Conservation (phyloP, 305 asterid genomes). For the Fraxinus ornus region DNA sequence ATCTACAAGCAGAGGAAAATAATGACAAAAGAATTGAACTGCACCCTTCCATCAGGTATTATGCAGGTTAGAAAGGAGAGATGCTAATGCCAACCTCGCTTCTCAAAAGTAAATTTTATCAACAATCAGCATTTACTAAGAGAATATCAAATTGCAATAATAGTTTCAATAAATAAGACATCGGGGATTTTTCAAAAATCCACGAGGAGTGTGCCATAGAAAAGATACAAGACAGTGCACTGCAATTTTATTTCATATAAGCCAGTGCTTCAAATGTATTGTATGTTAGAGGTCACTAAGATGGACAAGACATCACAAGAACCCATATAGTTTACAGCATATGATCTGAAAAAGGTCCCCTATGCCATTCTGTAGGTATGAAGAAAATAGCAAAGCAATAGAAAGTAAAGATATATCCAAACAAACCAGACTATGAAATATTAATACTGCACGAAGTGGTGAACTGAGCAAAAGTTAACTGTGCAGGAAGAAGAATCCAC, state of each 20-base stretch:
- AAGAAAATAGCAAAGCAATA: background rate
- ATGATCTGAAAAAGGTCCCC: background rate
- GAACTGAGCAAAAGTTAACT: background rate
- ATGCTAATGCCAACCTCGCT: background rate
- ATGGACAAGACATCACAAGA: background rate
- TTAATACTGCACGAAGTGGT: background rate
- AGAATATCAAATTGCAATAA: background rate
- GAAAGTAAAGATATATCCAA: background rate
- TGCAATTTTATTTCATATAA: background rate
- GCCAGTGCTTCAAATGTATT: background rate
- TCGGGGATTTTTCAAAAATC: background rate
- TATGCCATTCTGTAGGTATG: background rate
- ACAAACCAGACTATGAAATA: background rate
- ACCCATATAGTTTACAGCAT: background rate
- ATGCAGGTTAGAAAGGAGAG: background rate
- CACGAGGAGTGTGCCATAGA: background rate
- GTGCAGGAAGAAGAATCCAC: background rate
- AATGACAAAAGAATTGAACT: slow-evolving; percentile 8
- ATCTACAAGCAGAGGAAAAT: slow-evolving; percentile 53
- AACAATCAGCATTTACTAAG: background rate
- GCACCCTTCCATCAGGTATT: slow-evolving; percentile 15
- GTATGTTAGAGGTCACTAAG: background rate
- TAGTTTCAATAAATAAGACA: background rate
- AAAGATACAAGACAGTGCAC: background rate
- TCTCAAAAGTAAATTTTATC: background rate